Evolutionary conservation across 2,329 filamentous ascomycete species (phyloP).

Genomic region (Trichoderma oligosporum): DNA sequence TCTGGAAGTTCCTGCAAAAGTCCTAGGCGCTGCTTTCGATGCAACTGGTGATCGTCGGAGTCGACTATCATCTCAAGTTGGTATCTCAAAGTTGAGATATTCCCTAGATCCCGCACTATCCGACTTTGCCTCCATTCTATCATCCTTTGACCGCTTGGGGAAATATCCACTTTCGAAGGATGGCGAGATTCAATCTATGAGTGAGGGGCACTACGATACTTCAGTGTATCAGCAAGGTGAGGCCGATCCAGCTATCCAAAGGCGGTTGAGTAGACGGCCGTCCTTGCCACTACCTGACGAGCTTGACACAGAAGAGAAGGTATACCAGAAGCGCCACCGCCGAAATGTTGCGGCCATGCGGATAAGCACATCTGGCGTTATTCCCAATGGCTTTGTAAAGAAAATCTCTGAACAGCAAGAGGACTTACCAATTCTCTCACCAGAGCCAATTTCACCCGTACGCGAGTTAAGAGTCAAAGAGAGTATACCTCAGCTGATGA

Average conservation of each 20-base stretch:
- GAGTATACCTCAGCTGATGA: slow-evolving; percentile 51
- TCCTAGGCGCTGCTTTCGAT: background rate
- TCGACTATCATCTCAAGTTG: slow-evolving; percentile 18
- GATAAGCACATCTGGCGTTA: slow-evolving; percentile 22
- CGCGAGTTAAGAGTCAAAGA: slow-evolving; percentile 45
- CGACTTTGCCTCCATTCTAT: slow-evolving; percentile 31
- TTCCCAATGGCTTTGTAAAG: slow-evolving; percentile 7
- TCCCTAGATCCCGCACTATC: slow-evolving; percentile 26
- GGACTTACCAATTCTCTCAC: slow-evolving; percentile 39
- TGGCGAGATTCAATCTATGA: background rate
- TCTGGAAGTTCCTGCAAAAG: slow-evolving; percentile 14
- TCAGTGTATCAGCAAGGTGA: background rate
- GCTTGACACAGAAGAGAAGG: slow-evolving; percentile 2
- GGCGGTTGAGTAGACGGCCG: background rate
- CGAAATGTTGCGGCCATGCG: slow-evolving; percentile 27
- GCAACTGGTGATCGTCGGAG: background rate
- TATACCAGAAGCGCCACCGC: slow-evolving; percentile 25
- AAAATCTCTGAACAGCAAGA: slow-evolving; percentile 13
- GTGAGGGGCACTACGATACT: background rate
- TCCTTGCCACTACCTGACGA: slow-evolving; percentile 8
- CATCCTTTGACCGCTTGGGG: slow-evolving; percentile 29
- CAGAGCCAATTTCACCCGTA: slow-evolving; percentile 47
- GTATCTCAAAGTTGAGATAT: slow-evolving; percentile 18
- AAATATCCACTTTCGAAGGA: slow-evolving; percentile 25
- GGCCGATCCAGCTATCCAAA: background rate